A percentile compares a stretch with the other conserved stretches of the same genome.
phyloP scores from a whole-genome alignment of 306 rosid genomes.

The Quercus agrifolia region DNA sequence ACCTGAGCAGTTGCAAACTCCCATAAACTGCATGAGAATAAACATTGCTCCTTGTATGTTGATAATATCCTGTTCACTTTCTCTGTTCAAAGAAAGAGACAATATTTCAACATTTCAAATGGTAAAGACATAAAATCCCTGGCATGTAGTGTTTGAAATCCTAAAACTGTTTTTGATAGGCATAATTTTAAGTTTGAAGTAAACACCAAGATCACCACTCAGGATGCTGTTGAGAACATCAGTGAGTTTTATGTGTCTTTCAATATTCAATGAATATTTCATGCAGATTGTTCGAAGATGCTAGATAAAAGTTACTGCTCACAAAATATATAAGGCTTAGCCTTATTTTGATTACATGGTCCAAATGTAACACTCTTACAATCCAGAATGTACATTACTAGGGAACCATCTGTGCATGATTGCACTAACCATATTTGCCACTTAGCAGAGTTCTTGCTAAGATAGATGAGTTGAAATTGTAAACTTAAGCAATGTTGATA shows the following conservation, averaged over 20 bases:
- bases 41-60: slow-evolving; percentile 23
- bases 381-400: too few relatives aligned
- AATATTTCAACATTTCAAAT: neutral
- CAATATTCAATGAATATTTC: neutral
- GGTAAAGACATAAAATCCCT: neutral
- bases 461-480: too few relatives aligned
- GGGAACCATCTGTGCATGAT: too few relatives aligned
- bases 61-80: slow-evolving; percentile 11
- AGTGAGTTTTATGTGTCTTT: neutral
- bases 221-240: neutral
- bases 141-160: neutral
- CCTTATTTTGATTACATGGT: too few relatives aligned
- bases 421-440: too few relatives aligned
- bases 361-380: too few relatives aligned
- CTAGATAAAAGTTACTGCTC: too few relatives aligned
- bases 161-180: neutral
- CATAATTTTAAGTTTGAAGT: neutral
- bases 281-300: neutral
- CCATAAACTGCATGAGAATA: slow-evolving; percentile 15
- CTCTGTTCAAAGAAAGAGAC: neutral
- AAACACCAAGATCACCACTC: neutral
- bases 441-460: too few relatives aligned
- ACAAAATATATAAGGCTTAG: too few relatives aligned
- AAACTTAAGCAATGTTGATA: too few relatives aligned
- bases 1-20: slow-evolving; percentile 18